Evolutionary conservation across 148 eudicot species (phyloP).

Genomic region (Pharnaceum exiguum): DNA sequence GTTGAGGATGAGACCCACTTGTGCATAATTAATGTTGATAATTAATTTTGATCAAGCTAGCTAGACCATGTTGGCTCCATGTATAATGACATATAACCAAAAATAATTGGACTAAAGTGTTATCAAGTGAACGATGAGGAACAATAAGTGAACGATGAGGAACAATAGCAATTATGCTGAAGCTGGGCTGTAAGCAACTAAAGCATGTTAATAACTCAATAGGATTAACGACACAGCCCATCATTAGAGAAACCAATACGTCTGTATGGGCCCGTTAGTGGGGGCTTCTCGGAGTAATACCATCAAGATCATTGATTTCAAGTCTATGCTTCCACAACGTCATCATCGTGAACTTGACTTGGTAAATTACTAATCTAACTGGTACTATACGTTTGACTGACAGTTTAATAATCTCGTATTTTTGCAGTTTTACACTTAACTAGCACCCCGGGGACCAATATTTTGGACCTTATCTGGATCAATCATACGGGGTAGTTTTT

Average conservation of each 20-base stretch:
- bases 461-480: no score
- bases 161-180: conserved; percentile 7
- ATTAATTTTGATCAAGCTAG: no score
- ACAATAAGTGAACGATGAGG: no score
- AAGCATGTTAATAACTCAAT: background rate
- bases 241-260: background rate
- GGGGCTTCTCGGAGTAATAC: background rate
- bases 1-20: conserved; percentile 1
- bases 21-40: background rate
- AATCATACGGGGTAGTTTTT: no score
- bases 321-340: background rate
- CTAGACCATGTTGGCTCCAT: no score
- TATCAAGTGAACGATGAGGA: no score
- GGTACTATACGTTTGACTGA: no score
- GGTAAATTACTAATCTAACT: no score
- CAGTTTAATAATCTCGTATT: no score
- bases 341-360: no score
- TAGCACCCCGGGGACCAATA: no score
- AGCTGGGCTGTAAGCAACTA: conserved; percentile 1
- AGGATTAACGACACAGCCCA: conserved; percentile 16
- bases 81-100: conserved; percentile 5
- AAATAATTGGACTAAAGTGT: conserved; percentile 9
- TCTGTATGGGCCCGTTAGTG: conserved; percentile 4
- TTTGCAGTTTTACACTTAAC: no score
- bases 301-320: background rate